phyloP scores from a whole-genome alignment of 108 stramenopile genomes.

The Cyclotella baltica region DNA sequence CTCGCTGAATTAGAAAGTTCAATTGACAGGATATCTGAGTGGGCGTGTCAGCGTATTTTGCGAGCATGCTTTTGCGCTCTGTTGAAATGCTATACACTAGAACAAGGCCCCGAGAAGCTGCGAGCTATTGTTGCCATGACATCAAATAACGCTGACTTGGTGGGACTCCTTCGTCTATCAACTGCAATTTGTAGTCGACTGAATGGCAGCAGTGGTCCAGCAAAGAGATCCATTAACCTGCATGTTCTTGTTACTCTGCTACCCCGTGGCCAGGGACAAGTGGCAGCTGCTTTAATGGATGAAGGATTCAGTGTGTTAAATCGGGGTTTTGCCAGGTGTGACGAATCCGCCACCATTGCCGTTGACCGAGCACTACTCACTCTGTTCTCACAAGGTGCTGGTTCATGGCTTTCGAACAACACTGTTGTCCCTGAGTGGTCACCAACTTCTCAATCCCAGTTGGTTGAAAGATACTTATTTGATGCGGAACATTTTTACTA shows the following conservation, averaged over 20 bases:
- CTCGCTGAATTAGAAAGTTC: constrained; percentile 16
- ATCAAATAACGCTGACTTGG: neutral
- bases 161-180: constrained; percentile 1
- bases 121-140: neutral
- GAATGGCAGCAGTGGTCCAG: neutral
- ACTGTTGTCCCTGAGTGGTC: constrained; percentile 1
- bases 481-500: constrained; percentile 22
- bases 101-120: neutral
- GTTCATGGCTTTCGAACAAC: neutral
- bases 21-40: constrained; percentile 18
- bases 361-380: constrained; percentile 23
- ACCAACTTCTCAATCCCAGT: neutral
- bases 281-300: neutral
- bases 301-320: constrained; percentile 2
- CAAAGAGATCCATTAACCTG: neutral
- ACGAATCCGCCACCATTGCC: neutral
- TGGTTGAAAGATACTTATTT: constrained; percentile 7
- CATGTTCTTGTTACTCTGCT: neutral
- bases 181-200: neutral
- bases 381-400: constrained; percentile 26
- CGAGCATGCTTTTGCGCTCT: constrained; percentile 25
- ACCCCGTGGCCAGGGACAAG: neutral
- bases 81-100: constrained; percentile 12
- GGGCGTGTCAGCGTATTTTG: constrained; percentile 30
- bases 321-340: constrained; percentile 2